Conservation (phyloP, 2,329 filamentous ascomycete genomes). For the Botryosphaeria dothidea region DNA sequence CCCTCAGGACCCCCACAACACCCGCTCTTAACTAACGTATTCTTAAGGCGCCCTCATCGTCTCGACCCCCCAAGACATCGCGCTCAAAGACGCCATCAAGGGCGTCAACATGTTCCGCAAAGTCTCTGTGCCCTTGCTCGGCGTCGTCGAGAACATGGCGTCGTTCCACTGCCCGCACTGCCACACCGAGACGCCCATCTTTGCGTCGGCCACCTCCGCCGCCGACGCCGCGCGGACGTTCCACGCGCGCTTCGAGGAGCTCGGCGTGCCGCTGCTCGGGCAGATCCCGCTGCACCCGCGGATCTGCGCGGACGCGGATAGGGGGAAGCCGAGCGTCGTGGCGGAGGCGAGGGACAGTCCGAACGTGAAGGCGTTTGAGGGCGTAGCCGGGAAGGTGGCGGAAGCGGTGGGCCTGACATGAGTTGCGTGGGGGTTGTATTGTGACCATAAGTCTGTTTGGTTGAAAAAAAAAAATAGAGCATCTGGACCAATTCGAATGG, state of each 20-base stretch:
- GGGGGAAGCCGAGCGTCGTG: constrained; percentile 86
- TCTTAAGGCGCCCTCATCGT: constrained; percentile 73
- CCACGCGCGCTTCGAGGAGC: constrained; percentile 73
- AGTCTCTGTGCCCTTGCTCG: constrained; percentile 73
- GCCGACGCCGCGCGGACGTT: constrained; percentile 67
- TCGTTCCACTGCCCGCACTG: constrained; percentile 53
- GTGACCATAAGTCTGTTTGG: too few species aligned
- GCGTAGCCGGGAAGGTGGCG: constrained; percentile 62
- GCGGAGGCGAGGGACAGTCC: constrained; percentile 72
- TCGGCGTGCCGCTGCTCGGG: constrained; percentile 77
- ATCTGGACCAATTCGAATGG: too few species aligned
- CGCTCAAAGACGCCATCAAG: constrained; percentile 86
- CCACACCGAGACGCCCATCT: constrained; percentile 34
- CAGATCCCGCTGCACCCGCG: constrained; percentile 84
- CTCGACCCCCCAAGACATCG: constrained; percentile 90
- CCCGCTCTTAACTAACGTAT: too few species aligned
- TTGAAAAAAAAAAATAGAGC: too few species aligned
- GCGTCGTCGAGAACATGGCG: constrained; percentile 64
- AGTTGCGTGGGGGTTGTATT: not conserved
- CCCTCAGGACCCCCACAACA: not conserved
- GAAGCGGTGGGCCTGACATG: constrained; percentile 41
- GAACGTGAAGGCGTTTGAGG: constrained; percentile 70
- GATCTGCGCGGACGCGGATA: constrained; percentile 85
- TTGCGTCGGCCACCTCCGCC: constrained; percentile 20
- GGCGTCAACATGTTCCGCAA: constrained; percentile 92